Base-by-base conservation (phyloP, 352 stramenopile genomes). In the Peronospora destructor region DNA sequence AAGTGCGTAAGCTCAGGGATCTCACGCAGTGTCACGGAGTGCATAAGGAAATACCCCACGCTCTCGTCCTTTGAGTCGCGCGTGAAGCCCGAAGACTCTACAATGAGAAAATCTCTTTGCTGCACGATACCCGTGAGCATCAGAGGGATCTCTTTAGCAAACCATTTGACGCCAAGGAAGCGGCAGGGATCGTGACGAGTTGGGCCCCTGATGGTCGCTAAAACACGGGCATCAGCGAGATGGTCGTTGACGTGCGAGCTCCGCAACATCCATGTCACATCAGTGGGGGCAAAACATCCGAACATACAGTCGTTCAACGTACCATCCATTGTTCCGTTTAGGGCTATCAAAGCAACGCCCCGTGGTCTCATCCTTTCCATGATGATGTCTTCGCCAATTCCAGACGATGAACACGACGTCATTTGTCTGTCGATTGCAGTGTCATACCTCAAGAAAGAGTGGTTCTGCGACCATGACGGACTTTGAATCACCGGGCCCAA, bases 271-370 rank as follows among this genome's bases (percentile, higher is more conserved):
- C 70, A 82, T 6, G 59, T 45, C 4, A 56, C n/a, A 19, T 83
- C 56, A 9, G 70, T 70, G 13, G 71, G 56, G 0, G 68, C 71
- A 38, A 84, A 62, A 13, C 43, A 53, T 5, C 73, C 73, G 36
- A 71, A 84, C 29, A 76, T 58, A 0, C 49, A 61, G 56, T 87
- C 73, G 10, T 87, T 64, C 16, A 87, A 33, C 0, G 58, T 71
- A 6, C 76, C 72, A 12, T 79, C 69, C 6, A 85, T 26, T 4
- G 51, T 65, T 11, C 71, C 76, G 4, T 70, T 48, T 0, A 74
- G 56, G 12, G 68, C 43, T 37, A 84, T 64, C 8, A 80, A 53
- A 17, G 72, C 63, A n/a, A 74, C 53, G 29, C 36, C 29, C 6
- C 59, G 51, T 19, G 46, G 43, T 26, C 57, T 56, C 54, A 64